These are phyloP conservation scores for Alternaria incomplexa DNA, from an alignment of 2,329 filamentous ascomycete genomes.

Conservation along the genomic window DNA sequence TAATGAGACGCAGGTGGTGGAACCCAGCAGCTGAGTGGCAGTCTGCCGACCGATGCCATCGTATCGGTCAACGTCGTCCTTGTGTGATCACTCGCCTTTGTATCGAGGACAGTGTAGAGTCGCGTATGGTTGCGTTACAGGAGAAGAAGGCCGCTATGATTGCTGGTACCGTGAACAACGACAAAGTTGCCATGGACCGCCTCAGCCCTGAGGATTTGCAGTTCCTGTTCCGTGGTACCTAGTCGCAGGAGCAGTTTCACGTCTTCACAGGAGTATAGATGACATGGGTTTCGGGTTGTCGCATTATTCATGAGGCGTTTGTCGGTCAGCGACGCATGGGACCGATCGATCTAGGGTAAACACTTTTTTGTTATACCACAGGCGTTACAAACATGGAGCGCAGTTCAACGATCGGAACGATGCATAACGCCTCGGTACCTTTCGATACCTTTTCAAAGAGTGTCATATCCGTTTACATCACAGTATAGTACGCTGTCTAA, in stretches of 20 bases:
- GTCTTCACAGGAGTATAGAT: background rate
- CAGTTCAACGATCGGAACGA: background rate
- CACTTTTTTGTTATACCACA: background rate
- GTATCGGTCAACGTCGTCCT: slow-evolving; percentile 91
- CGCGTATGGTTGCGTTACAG: slow-evolving; percentile 90
- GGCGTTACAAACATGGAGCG: background rate
- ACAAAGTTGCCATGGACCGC: slow-evolving; percentile 89
- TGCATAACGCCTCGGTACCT: background rate
- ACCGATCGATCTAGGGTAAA: background rate
- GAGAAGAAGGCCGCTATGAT: slow-evolving; percentile 99
- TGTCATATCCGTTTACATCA: background rate
- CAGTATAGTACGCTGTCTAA: background rate
- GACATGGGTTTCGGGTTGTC: background rate
- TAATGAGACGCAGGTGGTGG: slow-evolving; percentile 76
- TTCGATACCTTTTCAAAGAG: background rate
- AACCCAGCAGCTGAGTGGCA: slow-evolving; percentile 99
- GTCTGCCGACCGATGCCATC: slow-evolving; percentile 82
- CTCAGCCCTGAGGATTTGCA: slow-evolving; percentile 91
- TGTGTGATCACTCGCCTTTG: slow-evolving; percentile 94
- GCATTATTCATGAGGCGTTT: slow-evolving; percentile 5
- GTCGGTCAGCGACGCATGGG: background rate
- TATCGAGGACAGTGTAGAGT: slow-evolving; percentile 97
- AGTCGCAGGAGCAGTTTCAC: slow-evolving; percentile 10
- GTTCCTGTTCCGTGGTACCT: slow-evolving; percentile 87
- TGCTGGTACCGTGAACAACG: slow-evolving; percentile 92